Conservation (phyloP, 2,329 filamentous ascomycete genomes). For the Cercospora citrullina region DNA sequence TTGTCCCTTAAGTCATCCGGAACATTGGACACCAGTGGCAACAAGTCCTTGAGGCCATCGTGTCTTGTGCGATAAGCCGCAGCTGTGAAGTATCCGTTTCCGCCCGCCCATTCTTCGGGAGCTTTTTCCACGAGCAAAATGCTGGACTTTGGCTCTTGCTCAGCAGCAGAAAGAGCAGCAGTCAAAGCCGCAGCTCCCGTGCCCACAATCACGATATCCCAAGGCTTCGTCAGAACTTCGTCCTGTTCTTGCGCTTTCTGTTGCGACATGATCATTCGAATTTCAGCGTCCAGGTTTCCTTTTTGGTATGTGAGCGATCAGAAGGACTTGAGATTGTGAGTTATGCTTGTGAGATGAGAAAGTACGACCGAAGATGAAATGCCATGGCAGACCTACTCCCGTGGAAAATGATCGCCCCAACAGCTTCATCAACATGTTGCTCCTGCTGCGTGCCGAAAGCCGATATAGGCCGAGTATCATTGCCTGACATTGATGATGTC, state of each 20-base stretch:
- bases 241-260: neutral
- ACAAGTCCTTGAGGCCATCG: slow-evolving; percentile 56
- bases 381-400: slow-evolving; percentile 12
- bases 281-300: slow-evolving; percentile 5
- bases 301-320: neutral
- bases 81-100: slow-evolving; percentile 66
- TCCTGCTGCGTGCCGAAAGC: neutral
- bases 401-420: slow-evolving; percentile 3
- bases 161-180: slow-evolving; percentile 58
- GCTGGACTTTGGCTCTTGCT: neutral
- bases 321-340: neutral
- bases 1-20: slow-evolving; percentile 46
- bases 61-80: slow-evolving; percentile 63
- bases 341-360: neutral
- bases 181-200: slow-evolving; percentile 65
- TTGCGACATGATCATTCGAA: slow-evolving; percentile 4
- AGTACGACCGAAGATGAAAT: neutral
- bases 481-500: neutral
- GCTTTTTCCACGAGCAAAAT: slow-evolving; percentile 63
- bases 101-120: slow-evolving; percentile 60
- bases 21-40: slow-evolving; percentile 64
- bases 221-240: slow-evolving; percentile 8
- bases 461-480: neutral
- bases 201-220: slow-evolving; percentile 58
- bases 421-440: slow-evolving; percentile 2